Base-by-base conservation (phyloP, 768 basidiomycete species). In the Jaapia argillacea region DNA sequence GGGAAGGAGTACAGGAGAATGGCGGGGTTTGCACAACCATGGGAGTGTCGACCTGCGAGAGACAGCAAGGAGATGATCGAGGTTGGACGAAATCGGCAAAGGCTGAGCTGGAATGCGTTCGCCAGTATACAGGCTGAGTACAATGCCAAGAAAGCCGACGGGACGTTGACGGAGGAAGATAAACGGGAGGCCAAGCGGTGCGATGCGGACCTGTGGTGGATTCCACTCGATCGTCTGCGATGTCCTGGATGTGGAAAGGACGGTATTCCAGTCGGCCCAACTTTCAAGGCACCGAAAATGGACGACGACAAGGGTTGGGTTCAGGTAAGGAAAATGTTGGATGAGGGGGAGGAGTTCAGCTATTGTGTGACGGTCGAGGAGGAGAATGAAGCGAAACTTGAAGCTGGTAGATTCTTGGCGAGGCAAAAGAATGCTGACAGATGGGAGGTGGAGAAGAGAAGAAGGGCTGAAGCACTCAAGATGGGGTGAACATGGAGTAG, bases 301-400 rank as follows among this genome's bases (percentile, higher is more conserved):
- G 24, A 23, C 25, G 44, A 45, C 25, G 25, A 40, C 16, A 41
- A 41, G 39, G 44, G 39, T 4, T 45, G 44, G 44, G 6, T 4
- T 14, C n/a, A 31, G 16, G 39, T 28, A 40, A 26, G 18, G 39
- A 27, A 10, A 40, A 6, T 45, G 44, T 23, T 45, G 25, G 39
- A 41, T 27, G 16, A 41, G 13, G 44, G 44, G 21, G 44, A 45
- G 39, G 21, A 7, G 39, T 45, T 45, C 44, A 25, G 24, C 5
- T 41, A 25, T 22, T 45, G 44, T n/a, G 28, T 41, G 37, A 40
- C 44, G 25, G 23, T 23, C 3, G 44, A 45, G 7, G 44, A 45
- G 25, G 37, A 45, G 26, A 28, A 23, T 2, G 44, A 45, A 20
- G 16, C 41, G 39, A 13, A 13, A 6, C 4, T 14, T 27, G 44